Percentiles rank a stretch among this genome's conserved stretches.
These are phyloP conservation scores for Panicum hallii DNA, from an alignment of 202 grass and related monocot genomes.

Conservation along the genomic window DNA sequence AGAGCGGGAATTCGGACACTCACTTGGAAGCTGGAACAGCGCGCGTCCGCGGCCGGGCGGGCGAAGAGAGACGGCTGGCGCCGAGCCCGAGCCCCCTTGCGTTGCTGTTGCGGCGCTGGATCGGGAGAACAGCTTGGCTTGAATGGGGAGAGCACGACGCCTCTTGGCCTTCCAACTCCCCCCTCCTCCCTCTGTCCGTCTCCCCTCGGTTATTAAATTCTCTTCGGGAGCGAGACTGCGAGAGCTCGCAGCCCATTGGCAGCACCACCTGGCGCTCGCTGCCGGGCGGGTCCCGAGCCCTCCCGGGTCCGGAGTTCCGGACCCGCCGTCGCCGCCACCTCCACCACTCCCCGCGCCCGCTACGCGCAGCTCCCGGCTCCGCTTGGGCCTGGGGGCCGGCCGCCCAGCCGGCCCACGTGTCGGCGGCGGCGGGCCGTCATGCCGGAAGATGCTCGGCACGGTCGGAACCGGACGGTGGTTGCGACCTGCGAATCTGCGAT, in stretches of 20 bases:
- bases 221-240: constrained; percentile 11
- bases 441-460: constrained; percentile 12
- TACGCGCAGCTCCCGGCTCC: not conserved
- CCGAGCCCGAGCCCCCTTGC: not conserved
- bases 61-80: not conserved
- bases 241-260: constrained; percentile 54
- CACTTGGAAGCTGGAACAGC: constrained; percentile 15
- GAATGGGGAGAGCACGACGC: not conserved
- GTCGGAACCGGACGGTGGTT: not conserved
- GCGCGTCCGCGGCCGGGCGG: not conserved
- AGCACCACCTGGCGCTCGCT: constrained; percentile 7
- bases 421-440: not conserved
- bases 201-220: constrained; percentile 55
- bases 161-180: not conserved
- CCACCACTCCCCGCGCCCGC: not conserved
- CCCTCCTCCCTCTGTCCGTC: not conserved
- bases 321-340: not conserved
- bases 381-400: not conserved
- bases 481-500: not conserved
- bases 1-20: not conserved
- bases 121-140: not conserved
- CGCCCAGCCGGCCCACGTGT: not conserved
- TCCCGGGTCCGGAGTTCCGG: not conserved
- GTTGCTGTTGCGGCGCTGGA: not conserved
- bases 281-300: not conserved